Evolutionary conservation across 148 eudicot species (phyloP).

Genomic region (Rhododendron vialii): DNA sequence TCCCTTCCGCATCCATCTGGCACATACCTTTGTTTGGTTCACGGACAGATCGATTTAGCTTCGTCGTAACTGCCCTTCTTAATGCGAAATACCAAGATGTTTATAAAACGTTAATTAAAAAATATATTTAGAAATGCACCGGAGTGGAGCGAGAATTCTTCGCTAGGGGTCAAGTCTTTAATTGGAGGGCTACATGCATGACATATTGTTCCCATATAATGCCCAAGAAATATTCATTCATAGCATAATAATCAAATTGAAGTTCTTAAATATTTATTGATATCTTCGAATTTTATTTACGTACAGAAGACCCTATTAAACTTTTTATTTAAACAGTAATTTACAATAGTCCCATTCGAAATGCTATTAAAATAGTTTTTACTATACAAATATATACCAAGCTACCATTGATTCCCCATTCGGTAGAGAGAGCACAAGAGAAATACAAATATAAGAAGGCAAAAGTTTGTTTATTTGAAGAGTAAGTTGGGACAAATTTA

Average conservation of each 20-base stretch:
- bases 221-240: too few species aligned
- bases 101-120: too few species aligned
- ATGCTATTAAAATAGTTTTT: background rate
- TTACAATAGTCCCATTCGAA: background rate
- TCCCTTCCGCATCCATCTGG: too few species aligned
- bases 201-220: background rate
- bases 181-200: background rate
- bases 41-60: too few species aligned
- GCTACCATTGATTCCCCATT: too few species aligned
- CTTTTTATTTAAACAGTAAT: too few species aligned
- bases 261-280: too few species aligned
- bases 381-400: background rate
- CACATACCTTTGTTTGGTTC: too few species aligned
- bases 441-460: background rate
- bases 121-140: background rate
- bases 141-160: background rate
- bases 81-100: too few species aligned
- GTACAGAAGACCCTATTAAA: background rate
- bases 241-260: background rate
- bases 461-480: background rate
- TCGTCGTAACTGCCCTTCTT: too few species aligned
- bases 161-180: background rate
- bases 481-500: too few species aligned
- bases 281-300: background rate
- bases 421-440: too few species aligned